Evolutionary conservation across 352 stramenopile genomes (phyloP).

Genomic region (Phytophthora constricta): DNA sequence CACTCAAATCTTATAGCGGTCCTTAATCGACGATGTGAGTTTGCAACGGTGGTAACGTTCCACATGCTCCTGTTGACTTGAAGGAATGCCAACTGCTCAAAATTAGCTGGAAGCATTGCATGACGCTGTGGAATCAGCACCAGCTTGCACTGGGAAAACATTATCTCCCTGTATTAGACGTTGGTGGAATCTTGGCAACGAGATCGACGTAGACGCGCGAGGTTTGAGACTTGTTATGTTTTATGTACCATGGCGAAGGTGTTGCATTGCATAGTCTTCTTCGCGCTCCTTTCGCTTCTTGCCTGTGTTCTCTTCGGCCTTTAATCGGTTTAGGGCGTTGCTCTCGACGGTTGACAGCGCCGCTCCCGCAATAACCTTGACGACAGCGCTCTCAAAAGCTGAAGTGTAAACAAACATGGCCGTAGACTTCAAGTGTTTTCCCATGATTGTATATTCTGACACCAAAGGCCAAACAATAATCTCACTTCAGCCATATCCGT

Average conservation of each 20-base stretch:
- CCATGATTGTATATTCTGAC: conserved; percentile 15
- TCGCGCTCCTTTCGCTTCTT: background rate
- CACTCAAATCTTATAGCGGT: no score
- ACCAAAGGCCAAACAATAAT: conserved; percentile 15
- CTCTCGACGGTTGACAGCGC: background rate
- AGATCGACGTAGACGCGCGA: background rate
- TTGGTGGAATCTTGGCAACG: background rate
- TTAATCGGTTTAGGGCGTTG: background rate
- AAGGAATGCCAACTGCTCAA: background rate
- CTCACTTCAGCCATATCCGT: conserved; percentile 19
- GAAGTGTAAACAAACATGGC: background rate
- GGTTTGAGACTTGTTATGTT: background rate
- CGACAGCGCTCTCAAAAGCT: background rate
- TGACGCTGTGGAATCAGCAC: background rate
- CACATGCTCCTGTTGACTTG: background rate
- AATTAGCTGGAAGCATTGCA: background rate
- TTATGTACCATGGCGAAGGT: background rate
- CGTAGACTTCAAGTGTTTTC: background rate
- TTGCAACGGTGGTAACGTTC: conserved; percentile 1
- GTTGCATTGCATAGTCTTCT: background rate
- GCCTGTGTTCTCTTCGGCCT: background rate
- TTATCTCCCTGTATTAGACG: background rate
- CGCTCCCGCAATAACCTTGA: background rate
- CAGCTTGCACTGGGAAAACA: background rate
- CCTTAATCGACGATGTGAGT: no score